Percentiles rank a stretch among this genome's conserved stretches.
These are phyloP conservation scores for Pseudocercospora eumusae DNA, from an alignment of 2,329 filamentous ascomycete species.

Conservation along the genomic window DNA sequence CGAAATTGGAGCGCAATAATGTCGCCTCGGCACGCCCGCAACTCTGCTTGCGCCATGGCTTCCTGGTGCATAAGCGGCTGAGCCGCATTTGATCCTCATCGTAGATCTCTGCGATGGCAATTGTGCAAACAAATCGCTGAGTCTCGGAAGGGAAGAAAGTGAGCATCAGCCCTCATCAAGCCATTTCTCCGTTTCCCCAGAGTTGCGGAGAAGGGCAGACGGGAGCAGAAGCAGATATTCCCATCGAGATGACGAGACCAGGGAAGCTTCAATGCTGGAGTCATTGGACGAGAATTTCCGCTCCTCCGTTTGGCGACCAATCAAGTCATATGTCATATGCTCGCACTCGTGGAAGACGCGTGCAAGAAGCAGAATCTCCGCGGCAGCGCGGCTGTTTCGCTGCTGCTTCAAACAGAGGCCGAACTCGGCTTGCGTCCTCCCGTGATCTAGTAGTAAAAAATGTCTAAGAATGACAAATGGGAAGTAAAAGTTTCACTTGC, in stretches of 20 bases:
- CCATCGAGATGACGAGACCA: conserved; percentile 4
- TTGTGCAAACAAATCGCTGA: background rate
- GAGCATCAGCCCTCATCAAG: background rate
- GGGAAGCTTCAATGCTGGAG: background rate
- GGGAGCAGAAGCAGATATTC: background rate
- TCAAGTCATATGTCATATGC: background rate
- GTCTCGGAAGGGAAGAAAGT: background rate
- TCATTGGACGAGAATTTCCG: background rate
- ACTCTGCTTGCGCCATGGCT: conserved; percentile 1
- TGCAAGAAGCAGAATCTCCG: background rate
- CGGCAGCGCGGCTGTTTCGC: no score
- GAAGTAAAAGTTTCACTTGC: background rate
- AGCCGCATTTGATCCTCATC: background rate
- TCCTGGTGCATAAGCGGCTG: background rate
- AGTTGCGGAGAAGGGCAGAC: background rate
- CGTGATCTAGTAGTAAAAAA: background rate
- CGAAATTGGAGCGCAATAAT: background rate
- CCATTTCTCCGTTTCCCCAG: background rate
- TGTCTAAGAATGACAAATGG: background rate
- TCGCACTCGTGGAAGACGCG: no score
- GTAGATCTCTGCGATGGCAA: background rate
- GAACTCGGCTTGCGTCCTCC: background rate
- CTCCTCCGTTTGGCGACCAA: background rate
- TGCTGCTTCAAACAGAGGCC: no score
- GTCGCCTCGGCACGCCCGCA: conserved; percentile 4